phyloP scores from a whole-genome alignment of 768 basidiomycete species.

The Naganishia friedmannii region DNA sequence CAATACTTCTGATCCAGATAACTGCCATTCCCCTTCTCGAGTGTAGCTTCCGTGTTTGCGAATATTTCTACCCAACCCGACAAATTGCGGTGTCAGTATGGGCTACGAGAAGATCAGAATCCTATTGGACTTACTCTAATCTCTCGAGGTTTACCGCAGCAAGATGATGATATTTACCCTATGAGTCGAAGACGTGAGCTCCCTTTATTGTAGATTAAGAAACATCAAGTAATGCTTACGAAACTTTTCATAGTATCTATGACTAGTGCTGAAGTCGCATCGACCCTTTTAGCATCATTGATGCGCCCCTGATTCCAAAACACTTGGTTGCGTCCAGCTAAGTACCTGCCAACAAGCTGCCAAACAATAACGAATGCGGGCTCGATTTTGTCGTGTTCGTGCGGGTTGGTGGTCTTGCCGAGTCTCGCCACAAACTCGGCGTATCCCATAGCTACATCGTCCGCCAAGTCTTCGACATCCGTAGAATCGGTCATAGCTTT shows the following conservation, averaged over 20 bases:
- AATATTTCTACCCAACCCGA: background rate
- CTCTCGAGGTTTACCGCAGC: constrained; percentile 9
- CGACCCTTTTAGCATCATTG: constrained; percentile 15
- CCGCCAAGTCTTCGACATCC: constrained; percentile 4
- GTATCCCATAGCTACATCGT: constrained; percentile 4
- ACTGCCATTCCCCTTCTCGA: constrained; percentile 13
- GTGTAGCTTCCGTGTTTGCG: constrained; percentile 20
- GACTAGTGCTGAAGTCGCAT: constrained; percentile 5
- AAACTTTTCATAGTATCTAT: constrained; percentile 24
- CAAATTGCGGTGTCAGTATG: too few species aligned
- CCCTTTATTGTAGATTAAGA: too few species aligned
- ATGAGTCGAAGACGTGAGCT: background rate
- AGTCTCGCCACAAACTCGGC: constrained; percentile 17
- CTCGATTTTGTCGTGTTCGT: constrained; percentile 19
- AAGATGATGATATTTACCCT: constrained; percentile 13
- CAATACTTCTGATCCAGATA: constrained; percentile 11
- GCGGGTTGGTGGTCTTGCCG: constrained; percentile 17
- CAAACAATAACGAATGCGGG: constrained; percentile 8
- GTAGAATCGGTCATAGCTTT: constrained; percentile 6
- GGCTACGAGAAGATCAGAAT: background rate
- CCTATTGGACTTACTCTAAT: constrained; percentile 6
- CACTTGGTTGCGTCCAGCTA: constrained; percentile 11
- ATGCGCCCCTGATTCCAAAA: constrained; percentile 21
- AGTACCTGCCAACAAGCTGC: constrained; percentile 17
- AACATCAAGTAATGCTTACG: background rate